phyloP scores from a whole-genome alignment of 2,329 filamentous ascomycete genomes.

The Colletotrichum liriopes region DNA sequence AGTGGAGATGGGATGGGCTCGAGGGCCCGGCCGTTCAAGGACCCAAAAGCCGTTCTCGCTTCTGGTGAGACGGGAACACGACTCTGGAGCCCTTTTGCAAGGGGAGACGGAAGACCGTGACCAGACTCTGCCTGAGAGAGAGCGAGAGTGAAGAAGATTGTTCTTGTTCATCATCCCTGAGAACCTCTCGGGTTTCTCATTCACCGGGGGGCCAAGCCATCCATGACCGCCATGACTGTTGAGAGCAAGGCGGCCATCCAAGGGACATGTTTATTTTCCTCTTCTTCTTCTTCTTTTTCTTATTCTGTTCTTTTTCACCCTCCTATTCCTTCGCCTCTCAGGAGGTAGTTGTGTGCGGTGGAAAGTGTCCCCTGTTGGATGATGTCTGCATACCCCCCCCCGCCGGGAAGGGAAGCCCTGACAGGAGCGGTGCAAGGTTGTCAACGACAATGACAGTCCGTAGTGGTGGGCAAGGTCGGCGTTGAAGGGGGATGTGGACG shows the following conservation, averaged over 20 bases:
- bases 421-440: conserved; percentile 32
- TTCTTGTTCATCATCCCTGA: not conserved
- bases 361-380: not conserved
- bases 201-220: not conserved
- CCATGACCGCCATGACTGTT: not conserved
- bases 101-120: not conserved
- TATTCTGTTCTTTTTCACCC: not conserved
- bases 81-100: not conserved
- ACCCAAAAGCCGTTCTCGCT: conserved; percentile 4
- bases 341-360: not conserved
- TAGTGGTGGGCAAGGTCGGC: conserved; percentile 4
- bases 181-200: not conserved
- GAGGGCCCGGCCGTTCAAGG: not conserved
- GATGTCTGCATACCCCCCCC: conserved; percentile 13
- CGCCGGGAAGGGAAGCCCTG: conserved; percentile 15
- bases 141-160: not conserved
- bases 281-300: too few species aligned
- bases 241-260: not conserved
- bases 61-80: not conserved
- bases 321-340: not conserved
- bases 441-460: conserved; percentile 10
- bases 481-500: not conserved
- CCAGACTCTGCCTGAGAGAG: not conserved
- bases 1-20: conserved; percentile 29
- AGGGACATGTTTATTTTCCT: not conserved